A percentile compares a stretch with the other conserved stretches of the same genome.
Conservation (phyloP, 2,329 filamentous ascomycete species). For the Pyricularia grisea region DNA sequence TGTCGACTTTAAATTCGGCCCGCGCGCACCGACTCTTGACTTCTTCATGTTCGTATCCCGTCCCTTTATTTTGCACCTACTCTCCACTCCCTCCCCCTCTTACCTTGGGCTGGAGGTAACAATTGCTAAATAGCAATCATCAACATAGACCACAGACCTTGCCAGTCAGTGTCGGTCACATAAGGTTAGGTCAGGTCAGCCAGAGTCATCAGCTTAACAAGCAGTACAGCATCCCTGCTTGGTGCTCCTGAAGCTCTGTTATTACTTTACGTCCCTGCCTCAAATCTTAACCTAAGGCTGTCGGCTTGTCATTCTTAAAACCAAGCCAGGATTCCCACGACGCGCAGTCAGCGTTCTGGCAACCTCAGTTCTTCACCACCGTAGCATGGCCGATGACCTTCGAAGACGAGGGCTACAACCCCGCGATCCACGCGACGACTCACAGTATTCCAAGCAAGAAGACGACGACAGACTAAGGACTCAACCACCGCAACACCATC, state of each 20-base stretch:
- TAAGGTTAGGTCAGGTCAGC: not conserved
- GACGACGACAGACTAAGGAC: conserved; percentile 26
- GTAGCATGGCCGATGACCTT: conserved; percentile 28
- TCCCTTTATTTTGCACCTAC: not conserved
- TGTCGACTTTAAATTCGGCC: not conserved
- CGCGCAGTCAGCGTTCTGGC: not conserved
- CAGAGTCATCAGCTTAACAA: not conserved
- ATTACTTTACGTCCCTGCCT: not conserved
- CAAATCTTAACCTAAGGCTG: not conserved
- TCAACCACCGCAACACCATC: conserved; percentile 15
- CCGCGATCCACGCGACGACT: conserved; percentile 27
- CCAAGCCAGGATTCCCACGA: not conserved
- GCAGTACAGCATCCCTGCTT: not conserved
- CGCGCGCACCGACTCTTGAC: not conserved
- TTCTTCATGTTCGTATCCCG: not conserved
- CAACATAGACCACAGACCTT: not conserved
- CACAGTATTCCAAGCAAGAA: conserved; percentile 32
- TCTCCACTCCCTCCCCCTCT: not conserved
- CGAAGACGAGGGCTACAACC: conserved; percentile 22
- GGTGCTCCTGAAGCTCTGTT: not conserved
- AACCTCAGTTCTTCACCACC: not conserved
- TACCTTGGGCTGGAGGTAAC: not conserved
- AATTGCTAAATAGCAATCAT: not conserved
- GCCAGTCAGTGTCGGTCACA: not conserved
- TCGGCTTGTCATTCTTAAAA: not conserved